These are phyloP conservation scores for Fusarium mangiferae DNA, from an alignment of 2,329 filamentous ascomycete genomes.

Conservation along the genomic window DNA sequence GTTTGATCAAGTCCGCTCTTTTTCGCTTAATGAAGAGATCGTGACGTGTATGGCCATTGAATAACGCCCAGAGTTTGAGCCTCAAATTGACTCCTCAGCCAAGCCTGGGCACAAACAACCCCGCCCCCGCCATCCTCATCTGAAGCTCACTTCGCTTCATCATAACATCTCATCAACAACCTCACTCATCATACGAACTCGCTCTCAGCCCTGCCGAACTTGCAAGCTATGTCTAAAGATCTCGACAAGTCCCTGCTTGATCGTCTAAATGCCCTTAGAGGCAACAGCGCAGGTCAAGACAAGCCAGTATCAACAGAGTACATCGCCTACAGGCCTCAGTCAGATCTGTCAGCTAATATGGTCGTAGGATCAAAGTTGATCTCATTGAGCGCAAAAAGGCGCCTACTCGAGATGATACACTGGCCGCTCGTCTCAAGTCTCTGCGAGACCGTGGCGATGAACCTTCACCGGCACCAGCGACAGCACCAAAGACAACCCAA, in stretches of 20 bases:
- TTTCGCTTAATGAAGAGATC: background rate
- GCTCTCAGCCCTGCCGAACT: rapidly evolving
- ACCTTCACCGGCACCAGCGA: slow-evolving; percentile 33
- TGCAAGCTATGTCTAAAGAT: slow-evolving; percentile 46
- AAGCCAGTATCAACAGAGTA: slow-evolving; percentile 55
- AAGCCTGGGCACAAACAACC: slow-evolving; percentile 18
- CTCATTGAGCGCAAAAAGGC: slow-evolving; percentile 56
- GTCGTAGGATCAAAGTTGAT: slow-evolving; percentile 45
- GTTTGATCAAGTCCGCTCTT: background rate
- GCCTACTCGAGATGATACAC: slow-evolving; percentile 60
- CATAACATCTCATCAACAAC: slow-evolving; percentile 8
- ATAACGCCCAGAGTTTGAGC: background rate
- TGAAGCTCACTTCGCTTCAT: slow-evolving; percentile 10
- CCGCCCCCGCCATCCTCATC: slow-evolving; percentile 29
- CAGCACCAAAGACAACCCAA: background rate
- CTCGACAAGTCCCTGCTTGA: slow-evolving; percentile 62
- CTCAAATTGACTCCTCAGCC: background rate
- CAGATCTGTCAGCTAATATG: background rate
- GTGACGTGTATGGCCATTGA: background rate
- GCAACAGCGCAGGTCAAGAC: slow-evolving; percentile 48
- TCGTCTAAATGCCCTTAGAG: slow-evolving; percentile 63
- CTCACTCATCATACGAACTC: background rate
- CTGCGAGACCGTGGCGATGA: slow-evolving; percentile 56
- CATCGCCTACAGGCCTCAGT: slow-evolving; percentile 23
- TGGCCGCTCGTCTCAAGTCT: slow-evolving; percentile 62